Evolutionary conservation across 495 filamentous ascomycete species (phyloP), one percentile per base, ranked within the genome.

Genomic region (Penicillium nucicola): DNA sequence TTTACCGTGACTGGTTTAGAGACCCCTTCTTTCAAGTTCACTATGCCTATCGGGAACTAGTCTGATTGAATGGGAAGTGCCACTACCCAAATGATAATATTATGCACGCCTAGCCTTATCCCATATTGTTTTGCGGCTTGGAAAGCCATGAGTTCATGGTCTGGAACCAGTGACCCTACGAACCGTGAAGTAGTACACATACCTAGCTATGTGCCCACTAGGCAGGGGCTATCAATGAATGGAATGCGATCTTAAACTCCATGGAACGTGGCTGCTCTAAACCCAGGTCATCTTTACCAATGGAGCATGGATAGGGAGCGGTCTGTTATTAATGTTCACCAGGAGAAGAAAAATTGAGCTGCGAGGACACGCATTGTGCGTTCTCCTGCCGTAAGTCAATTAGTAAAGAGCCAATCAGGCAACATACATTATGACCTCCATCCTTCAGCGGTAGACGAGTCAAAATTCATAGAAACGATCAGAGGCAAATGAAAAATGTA

Each of bases 1-100:
- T 57, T 64, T 68, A 61, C 67, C 55, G 64, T 66, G 61, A 52
- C 42, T n/a, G n/a, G n/a, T n/a, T n/a, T n/a, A n/a, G n/a, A 11
- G 7, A 39, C 12, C 33, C 17, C 23, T 22, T 47, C 20, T 30
- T 37, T 25, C 17, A 53, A 57, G 50, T 49, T 57, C 48, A 25
- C 44, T 45, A 49, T 45, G 35, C 35, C 39, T 14, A 14, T 31
- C 54, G 28, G 43, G 35, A 42, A 18, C 28, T 30, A 48, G n/a
- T 42, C 13, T 15, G 17, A 37, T 41, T 18, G 10, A 28, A 36
- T 4, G 36, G 11, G 42, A n/a, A 19, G 18, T 44, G 52, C 40
- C 50, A 45, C 30, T 32, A 14, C 28, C 19, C 28, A 43, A 10
- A 33, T 18, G 7, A 7, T 23, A 23, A 20, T 18, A 10, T 28